phyloP scores from a whole-genome alignment of 768 basidiomycete genomes.

The Boletus speciosus region DNA sequence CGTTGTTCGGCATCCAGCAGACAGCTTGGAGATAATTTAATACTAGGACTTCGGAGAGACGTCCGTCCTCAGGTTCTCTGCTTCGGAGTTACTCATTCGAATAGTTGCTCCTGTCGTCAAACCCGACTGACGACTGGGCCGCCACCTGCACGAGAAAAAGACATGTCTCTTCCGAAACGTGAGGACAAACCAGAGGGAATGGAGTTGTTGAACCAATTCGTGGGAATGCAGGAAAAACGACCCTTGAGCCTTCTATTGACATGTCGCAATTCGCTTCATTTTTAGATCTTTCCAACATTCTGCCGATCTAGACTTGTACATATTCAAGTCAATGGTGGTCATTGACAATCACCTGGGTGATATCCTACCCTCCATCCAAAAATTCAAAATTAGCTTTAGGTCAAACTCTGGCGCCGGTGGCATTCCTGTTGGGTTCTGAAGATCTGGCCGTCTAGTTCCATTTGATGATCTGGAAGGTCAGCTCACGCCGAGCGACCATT shows the following conservation, averaged over 20 bases:
- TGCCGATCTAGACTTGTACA: not conserved
- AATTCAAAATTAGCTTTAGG: not conserved
- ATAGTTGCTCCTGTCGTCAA: not conserved
- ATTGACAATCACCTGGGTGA: no score
- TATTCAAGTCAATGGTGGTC: no score
- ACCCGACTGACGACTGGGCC: not conserved
- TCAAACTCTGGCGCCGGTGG: not conserved
- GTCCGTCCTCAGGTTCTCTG: not conserved
- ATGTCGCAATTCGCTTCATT: not conserved
- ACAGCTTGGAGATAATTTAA: not conserved
- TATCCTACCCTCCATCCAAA: not conserved
- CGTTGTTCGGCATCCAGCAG: not conserved
- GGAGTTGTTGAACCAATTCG: not conserved
- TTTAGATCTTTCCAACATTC: not conserved
- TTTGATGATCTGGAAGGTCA: no score
- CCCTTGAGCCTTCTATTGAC: not conserved
- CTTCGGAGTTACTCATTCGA: not conserved
- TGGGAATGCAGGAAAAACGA: not conserved
- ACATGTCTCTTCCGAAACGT: not conserved
- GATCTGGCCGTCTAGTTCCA: no score
- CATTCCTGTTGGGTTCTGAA: no score
- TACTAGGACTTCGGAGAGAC: not conserved
- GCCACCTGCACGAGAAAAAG: not conserved
- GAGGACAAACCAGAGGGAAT: not conserved
- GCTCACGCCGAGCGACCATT: not conserved